Conservation (phyloP, 164 flowering plant genomes). For the Buxus sempervirens region DNA sequence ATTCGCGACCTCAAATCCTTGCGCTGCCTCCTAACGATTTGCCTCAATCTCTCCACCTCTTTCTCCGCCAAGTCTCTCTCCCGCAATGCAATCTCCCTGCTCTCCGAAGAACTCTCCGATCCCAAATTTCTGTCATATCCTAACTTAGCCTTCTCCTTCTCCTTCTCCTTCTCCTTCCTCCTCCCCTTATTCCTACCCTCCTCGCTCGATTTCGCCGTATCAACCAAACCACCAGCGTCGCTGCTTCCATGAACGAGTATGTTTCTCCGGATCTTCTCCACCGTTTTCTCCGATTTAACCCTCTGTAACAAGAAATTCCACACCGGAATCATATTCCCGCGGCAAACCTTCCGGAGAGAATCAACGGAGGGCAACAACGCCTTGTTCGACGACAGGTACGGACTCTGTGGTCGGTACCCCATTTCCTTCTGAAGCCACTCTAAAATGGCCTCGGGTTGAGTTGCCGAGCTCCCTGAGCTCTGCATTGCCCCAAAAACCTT, state of each 20-base stretch:
- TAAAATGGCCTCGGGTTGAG: slow-evolving; percentile 79
- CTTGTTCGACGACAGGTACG: slow-evolving; percentile 41
- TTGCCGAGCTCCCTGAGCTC: slow-evolving; percentile 39
- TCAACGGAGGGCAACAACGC: slow-evolving; percentile 55
- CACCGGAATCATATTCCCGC: slow-evolving; percentile 90
- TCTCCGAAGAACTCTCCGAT: slow-evolving; percentile 36
- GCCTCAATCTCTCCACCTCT: slow-evolving; percentile 89
- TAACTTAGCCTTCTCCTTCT: slow-evolving; percentile 25
- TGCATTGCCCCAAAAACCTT: slow-evolving; percentile 35
- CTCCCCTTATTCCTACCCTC: slow-evolving; percentile 33
- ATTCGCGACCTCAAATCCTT: slow-evolving; percentile 82
- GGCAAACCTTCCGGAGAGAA: slow-evolving; percentile 69
- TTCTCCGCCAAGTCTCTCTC: slow-evolving; percentile 85
- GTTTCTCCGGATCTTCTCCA: slow-evolving; percentile 71
- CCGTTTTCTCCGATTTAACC: slow-evolving; percentile 95
- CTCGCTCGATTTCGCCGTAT: slow-evolving; percentile 23
- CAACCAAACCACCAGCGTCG: slow-evolving; percentile 17
- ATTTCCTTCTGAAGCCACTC: slow-evolving; percentile 96
- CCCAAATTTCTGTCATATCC: slow-evolving; percentile 24
- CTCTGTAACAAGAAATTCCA: slow-evolving; percentile 74
- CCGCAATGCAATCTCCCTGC: slow-evolving; percentile 62
- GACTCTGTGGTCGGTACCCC: slow-evolving; percentile 82
- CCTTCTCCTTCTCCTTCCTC: slow-evolving; percentile 37
- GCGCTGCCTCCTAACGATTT: slow-evolving; percentile 70
- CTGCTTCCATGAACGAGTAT: slow-evolving; percentile 78